Evolutionary conservation across 345 rosid species (phyloP), one percentile per base, ranked within the genome.

Genomic region (Dipteronia dyeriana): DNA sequence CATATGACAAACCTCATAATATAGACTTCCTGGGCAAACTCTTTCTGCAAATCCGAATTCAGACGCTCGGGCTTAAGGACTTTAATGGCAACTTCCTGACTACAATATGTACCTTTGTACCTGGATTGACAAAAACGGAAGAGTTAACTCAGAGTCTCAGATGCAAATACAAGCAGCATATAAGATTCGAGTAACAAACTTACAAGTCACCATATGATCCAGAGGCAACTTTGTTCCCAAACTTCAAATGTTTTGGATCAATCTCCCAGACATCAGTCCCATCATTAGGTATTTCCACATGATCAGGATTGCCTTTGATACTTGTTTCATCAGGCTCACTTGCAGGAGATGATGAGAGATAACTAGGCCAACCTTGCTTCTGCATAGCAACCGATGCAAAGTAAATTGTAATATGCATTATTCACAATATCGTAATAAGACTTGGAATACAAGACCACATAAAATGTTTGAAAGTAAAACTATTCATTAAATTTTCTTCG

Each of bases 251-350:
- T 78, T 81, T 76, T 23, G 89, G 88, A 84, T 96, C 91, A 76
- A 96, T 87, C 88, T 96, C 99, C 99, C 99, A 96, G 34, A 90
- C 99, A 85, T 96, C 98, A 70, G 91, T 91, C 83, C 98, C 97
- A 75, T 94, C 99, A 78, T 75, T 83, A 65, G 98, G 99, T 88
- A 96, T 96, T 71, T 90, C 54, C 83, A 96, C 91, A 84, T 86
- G 88, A 82, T 85, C 78, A 60, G 80, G 79, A 51, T 81, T 85
- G 59, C 74, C 68, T 70, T 85, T 82, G 79, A 66, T 76, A 31
- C 49, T 75, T 9, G 69, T 62, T 79, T 81, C 77, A 78, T 83
- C 86, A 54, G 45, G 75, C 78, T 89, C 94, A 79, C 78, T 80
- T 25, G 78, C 71, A 53, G 93, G 88, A 65, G 95, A 90, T 70